Evolutionary conservation across 2,329 filamentous ascomycete species (phyloP).

Genomic region (Mycogone perniciosa): DNA sequence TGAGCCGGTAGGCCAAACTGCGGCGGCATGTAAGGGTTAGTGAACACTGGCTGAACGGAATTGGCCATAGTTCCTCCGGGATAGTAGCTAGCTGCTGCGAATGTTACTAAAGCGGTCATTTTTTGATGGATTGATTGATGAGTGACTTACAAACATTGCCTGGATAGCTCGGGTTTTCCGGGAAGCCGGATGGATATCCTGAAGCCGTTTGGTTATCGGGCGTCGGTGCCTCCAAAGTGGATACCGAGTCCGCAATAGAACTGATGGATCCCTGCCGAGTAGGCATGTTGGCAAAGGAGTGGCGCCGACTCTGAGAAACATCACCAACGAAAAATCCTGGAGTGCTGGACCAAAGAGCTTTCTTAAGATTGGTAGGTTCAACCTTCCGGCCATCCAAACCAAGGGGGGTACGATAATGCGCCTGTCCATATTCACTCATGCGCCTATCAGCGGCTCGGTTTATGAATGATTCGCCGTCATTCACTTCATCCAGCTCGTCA

Average conservation of each 20-base stretch:
- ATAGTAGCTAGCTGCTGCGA: conserved; percentile 21
- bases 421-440: conserved; percentile 52
- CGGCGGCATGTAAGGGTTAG: conserved; percentile 39
- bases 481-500: conserved; percentile 60
- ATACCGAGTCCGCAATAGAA: conserved; percentile 48
- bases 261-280: conserved; percentile 59
- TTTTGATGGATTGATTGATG: conserved; percentile 1
- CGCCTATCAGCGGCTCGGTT: conserved; percentile 43
- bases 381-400: conserved; percentile 55
- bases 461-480: conserved; percentile 45
- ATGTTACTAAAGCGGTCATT: background rate
- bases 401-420: conserved; percentile 41
- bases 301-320: conserved; percentile 66
- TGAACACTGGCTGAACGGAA: conserved; percentile 24
- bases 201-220: conserved; percentile 38
- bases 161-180: conserved; percentile 33
- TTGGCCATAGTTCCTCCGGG: conserved; percentile 17
- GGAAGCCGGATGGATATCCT: conserved; percentile 36
- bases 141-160: conserved; percentile 35
- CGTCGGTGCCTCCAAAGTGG: conserved; percentile 39
- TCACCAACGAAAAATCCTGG: conserved; percentile 60
- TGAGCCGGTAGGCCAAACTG: conserved; percentile 39
- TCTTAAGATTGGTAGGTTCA: conserved; percentile 54
- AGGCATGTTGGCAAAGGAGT: conserved; percentile 69
- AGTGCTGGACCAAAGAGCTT: conserved; percentile 64